Evolutionary conservation across 495 filamentous ascomycete genomes (phyloP).

Genomic region (Penicillium atrosanguineum): DNA sequence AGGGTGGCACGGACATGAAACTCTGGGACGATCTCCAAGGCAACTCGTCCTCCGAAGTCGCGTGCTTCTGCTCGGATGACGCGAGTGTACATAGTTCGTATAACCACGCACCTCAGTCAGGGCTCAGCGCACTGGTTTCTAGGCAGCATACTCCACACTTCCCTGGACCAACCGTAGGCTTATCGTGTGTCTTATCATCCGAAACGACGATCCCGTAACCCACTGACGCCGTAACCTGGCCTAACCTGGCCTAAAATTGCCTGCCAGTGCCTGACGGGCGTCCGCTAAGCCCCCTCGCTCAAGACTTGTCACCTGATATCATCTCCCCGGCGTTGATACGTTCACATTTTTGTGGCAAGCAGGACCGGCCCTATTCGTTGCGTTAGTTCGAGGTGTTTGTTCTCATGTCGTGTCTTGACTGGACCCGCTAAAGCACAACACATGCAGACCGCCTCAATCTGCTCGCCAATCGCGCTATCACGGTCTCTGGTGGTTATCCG

Average conservation of each 20-base stretch:
- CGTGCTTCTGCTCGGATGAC: slow-evolving; percentile 27
- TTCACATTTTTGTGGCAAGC: slow-evolving; percentile 8
- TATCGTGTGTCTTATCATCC: neutral
- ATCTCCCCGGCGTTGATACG: slow-evolving; percentile 17
- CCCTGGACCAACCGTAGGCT: neutral
- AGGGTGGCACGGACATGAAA: slow-evolving; percentile 11
- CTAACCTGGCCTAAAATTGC: too few species aligned
- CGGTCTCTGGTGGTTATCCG: slow-evolving; percentile 42
- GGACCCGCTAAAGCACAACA: slow-evolving; percentile 24
- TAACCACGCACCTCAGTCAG: neutral
- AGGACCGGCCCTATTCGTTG: neutral
- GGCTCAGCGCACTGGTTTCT: neutral
- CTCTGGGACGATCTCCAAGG: slow-evolving; percentile 18
- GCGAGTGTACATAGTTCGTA: neutral
- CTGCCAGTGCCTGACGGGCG: neutral
- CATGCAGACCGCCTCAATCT: slow-evolving; percentile 42
- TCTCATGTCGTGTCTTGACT: slow-evolving; percentile 7
- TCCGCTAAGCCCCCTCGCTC: slow-evolving; percentile 4
- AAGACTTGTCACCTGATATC: slow-evolving; percentile 23
- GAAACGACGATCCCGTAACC: neutral
- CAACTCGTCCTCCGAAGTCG: slow-evolving; percentile 29
- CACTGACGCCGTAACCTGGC: neutral
- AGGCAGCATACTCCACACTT: neutral
- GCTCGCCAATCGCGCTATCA: slow-evolving; percentile 33
- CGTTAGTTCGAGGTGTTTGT: neutral